These are phyloP conservation scores for Allomyces javanicus DNA, from an alignment of 192 early-diverging fungal species.

Conservation along the genomic window DNA sequence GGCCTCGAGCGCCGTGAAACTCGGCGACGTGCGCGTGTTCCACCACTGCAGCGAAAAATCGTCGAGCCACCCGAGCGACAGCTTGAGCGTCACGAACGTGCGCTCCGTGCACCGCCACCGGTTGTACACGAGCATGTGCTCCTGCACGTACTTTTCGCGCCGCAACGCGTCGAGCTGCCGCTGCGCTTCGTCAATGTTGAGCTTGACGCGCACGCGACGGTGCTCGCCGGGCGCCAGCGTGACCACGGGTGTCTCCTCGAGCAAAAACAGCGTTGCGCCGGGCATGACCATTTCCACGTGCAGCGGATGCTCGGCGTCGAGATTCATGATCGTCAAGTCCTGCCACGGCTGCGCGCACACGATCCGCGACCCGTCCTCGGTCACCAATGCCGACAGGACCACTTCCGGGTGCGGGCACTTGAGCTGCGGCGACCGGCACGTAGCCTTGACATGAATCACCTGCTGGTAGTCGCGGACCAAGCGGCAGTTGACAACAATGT, in stretches of 20 bases:
- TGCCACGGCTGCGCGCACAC: not conserved
- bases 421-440: slow-evolving; percentile 38
- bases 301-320: not conserved
- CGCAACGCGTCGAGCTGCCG: not conserved
- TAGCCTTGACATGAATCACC: slow-evolving; percentile 36
- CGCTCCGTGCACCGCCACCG: not conserved
- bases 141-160: not conserved
- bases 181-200: not conserved
- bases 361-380: not conserved
- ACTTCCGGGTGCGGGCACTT: slow-evolving; percentile 13
- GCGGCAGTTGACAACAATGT: slow-evolving; percentile 59
- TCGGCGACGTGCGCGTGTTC: not conserved
- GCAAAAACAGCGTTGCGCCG: not conserved
- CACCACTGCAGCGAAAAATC: not conserved
- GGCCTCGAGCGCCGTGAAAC: not conserved
- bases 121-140: not conserved
- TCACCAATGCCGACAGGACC: slow-evolving; percentile 13
- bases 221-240: not conserved
- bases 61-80: not conserved
- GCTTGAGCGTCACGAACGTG: not conserved
- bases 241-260: not conserved
- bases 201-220: not conserved
- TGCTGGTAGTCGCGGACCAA: slow-evolving; percentile 65
- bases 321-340: not conserved
- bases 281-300: slow-evolving; percentile 1